Base-by-base conservation (phyloP, 1,139 yeast species). In the Hanseniaspora sp. region DNA sequence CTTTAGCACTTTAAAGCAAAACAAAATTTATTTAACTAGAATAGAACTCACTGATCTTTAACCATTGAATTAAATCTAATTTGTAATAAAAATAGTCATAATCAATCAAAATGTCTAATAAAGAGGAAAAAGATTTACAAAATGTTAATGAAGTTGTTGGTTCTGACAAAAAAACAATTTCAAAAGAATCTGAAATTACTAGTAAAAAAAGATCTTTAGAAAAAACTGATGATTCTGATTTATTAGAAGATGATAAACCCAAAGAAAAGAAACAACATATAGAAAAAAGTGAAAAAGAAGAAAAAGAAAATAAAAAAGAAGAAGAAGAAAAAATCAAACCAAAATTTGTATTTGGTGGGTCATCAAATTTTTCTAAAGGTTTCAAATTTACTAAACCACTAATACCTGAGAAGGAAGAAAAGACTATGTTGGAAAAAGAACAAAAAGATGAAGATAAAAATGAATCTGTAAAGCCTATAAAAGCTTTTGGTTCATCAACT, bases 291-390 rank as follows among this genome's bases (percentile, higher is more conserved):
- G 42, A 42, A 17, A 15, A 38, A 17, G 5, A 30, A 5, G n/a
- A 11, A 30, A 33, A 42, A 18, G 39, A 38, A 30, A 28, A 13
- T 9, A 28, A 9, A 12, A n/a, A 18, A 11, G 29, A 31, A 34
- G 23, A 28, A 37, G 17, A 33, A 23, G 48, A 17, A 13, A 33
- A 34, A 34, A 44, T 2, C 2, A 48, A 47, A 46, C 71, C 75
- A 33, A 70, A 70, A 58, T 74, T 72, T 62, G 76, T 80, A 1
- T 82, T 83, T 68, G 83, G 83, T n/a, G 78, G 74, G 18, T 64
- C 70, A 6, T 58, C 65, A 23, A 70, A 70, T 1, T 71, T 72
- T 52, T 64, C 69, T 1, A 58, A 46, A 7, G 56, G 56, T 5
- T 54, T 54, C 33, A 52, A 52, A 11, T 46, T 66, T 59, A 55